A percentile compares a stretch with the other conserved stretches of the same genome.
Evolutionary conservation across 768 basidiomycete species (phyloP).

Genomic region (Royoungia palumana): DNA sequence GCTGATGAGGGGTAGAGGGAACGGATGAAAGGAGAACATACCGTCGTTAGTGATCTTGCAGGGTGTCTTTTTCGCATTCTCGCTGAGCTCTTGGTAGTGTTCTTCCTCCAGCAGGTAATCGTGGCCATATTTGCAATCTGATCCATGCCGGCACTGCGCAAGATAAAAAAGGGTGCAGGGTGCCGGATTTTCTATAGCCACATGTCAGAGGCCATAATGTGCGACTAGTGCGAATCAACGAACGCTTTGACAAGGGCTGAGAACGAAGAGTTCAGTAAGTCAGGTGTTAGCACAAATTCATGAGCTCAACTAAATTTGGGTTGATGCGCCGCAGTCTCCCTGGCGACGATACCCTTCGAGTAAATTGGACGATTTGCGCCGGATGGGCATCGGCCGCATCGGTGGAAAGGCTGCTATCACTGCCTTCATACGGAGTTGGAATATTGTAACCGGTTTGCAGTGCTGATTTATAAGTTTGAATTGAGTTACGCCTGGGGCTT

Average conservation of each 20-base stretch:
- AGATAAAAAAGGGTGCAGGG: conserved; percentile 69
- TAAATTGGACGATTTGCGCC: conserved; percentile 26
- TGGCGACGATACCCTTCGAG: conserved; percentile 30
- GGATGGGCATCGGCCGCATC: conserved; percentile 39
- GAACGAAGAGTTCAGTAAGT: conserved; percentile 19
- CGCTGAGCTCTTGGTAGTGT: conserved; percentile 49
- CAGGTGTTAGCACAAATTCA: conserved; percentile 6
- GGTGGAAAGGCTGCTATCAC: conserved; percentile 43
- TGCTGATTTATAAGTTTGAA: conserved; percentile 44
- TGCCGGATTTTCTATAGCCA: conserved; percentile 48
- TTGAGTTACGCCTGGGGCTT: conserved; percentile 20
- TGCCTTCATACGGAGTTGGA: conserved; percentile 40
- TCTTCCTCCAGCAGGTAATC: conserved; percentile 56
- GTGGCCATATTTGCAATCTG: conserved; percentile 58
- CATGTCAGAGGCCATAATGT: background rate
- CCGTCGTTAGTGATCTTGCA: conserved; percentile 61
- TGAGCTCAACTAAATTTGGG: conserved; percentile 49
- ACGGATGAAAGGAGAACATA: conserved; percentile 18
- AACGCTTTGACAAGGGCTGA: conserved; percentile 62
- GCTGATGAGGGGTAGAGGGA: background rate
- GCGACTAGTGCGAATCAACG: conserved; percentile 26
- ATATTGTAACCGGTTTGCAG: conserved; percentile 23
- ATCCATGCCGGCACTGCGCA: conserved; percentile 55
- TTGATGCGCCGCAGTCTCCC: conserved; percentile 43
- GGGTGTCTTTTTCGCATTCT: conserved; percentile 59